Evolutionary conservation across 2,329 filamentous ascomycete species (phyloP).

Genomic region (Coniochaeta prunicola): DNA sequence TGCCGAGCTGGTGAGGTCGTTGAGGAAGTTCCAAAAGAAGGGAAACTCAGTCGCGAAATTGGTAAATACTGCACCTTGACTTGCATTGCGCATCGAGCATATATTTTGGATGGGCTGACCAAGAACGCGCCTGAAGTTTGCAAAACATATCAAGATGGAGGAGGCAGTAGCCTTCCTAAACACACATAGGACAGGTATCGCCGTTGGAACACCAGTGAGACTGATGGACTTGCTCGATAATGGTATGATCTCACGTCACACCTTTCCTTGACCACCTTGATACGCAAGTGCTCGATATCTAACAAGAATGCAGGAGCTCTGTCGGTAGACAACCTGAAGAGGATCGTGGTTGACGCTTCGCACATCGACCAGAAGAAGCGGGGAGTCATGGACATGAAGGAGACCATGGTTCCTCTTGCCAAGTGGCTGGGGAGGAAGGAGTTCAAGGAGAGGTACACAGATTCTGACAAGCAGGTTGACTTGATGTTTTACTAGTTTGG

Average conservation of each 20-base stretch:
- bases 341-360: constrained; percentile 83
- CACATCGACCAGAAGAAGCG: constrained; percentile 94
- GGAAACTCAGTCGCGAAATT: constrained; percentile 77
- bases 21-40: constrained; percentile 74
- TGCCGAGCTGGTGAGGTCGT: constrained; percentile 68
- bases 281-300: constrained; percentile 7
- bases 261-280: neutral
- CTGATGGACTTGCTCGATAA: constrained; percentile 77
- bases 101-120: constrained; percentile 9
- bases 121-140: constrained; percentile 49
- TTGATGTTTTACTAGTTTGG: constrained; percentile 55
- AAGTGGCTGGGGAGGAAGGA: constrained; percentile 64
- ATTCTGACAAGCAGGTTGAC: constrained; percentile 48
- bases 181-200: constrained; percentile 67
- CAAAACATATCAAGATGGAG: constrained; percentile 94
- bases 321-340: constrained; percentile 62
- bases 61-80: no score
- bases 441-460: constrained; percentile 62
- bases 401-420: constrained; percentile 75
- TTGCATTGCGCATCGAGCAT: no score
- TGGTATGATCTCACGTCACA: constrained; percentile 55
- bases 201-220: constrained; percentile 81
- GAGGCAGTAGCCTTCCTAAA: constrained; percentile 76
- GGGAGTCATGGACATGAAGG: constrained; percentile 90
- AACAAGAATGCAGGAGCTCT: constrained; percentile 49